Evolutionary conservation across 352 stramenopile species (phyloP), one percentile per base, ranked within the genome.

Genomic region (Phytopythium mirpurense): DNA sequence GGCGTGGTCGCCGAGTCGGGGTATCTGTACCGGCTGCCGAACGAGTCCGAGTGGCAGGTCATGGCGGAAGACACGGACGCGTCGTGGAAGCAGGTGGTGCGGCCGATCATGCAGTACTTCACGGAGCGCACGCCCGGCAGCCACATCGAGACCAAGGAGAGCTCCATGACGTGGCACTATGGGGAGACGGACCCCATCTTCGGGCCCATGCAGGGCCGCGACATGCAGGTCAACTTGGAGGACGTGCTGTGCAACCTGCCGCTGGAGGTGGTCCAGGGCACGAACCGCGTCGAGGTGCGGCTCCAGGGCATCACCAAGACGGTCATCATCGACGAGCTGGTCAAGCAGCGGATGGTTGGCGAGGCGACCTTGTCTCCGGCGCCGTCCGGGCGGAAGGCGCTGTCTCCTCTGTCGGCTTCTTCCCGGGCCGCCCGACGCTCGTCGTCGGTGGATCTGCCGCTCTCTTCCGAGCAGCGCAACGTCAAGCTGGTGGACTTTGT

Each of bases 141-240:
- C 48, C 76, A 70, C 44, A 86, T 88, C 40, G 74, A 88, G 37
- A 74, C 63, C 44, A 85, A 81, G 45, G 74, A 88, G 47, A 80
- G 69, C 44, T 83, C 74, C 14, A 48, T 88, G 12, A 70, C 72
- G n/a, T 86, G 75, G 75, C 70, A 83, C 48, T 86, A 89, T 60
- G 76, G 75, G 10, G 77, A 89, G 27, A 85, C 79, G 8, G 81
- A 92, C 51, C 70, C 77, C 14, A 85, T 85, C 49, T 87, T 89
- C 65, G 80, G 80, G 0, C 71, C 78, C 9, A 91, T 88, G 83
- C 83, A 94, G 54, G 83, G 81, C 2, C 83, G 84, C 19, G 83
- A 94, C 52, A 94, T 94, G 83, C 83, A 92, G 58, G 82, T 94
- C 18, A 85, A 94, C 50, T 61, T 94, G 54, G 83, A 94, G 67